Evolutionary conservation across 176 grass and related monocot genomes (phyloP).

Genomic region (Zea mays): DNA sequence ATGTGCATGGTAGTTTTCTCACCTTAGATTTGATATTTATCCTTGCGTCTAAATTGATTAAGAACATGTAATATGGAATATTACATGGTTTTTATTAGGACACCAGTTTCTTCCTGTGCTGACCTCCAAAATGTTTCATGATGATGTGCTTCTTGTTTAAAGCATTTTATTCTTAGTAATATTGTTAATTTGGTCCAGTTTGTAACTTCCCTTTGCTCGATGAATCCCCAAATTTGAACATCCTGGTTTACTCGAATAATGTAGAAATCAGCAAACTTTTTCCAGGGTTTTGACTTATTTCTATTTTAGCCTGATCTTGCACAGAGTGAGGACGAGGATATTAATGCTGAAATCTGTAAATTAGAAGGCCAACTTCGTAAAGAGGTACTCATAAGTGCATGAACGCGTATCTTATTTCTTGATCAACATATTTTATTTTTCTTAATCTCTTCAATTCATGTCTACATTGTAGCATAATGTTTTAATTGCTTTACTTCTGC

Average conservation of each 20-base stretch:
- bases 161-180: conserved; percentile 3
- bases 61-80: conserved; percentile 1
- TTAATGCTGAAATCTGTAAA: conserved; percentile 56
- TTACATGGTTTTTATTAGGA: conserved; percentile 1
- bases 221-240: neutral
- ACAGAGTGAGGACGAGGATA: conserved; percentile 72
- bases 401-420: neutral
- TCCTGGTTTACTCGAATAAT: conserved; percentile 22
- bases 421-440: conserved; percentile 18
- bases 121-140: conserved; percentile 14
- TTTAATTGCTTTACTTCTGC: conserved; percentile 29
- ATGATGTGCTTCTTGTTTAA: conserved; percentile 27
- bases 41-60: neutral
- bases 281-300: conserved; percentile 23
- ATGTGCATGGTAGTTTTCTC: neutral
- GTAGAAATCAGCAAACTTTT: conserved; percentile 6
- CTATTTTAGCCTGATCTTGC: conserved; percentile 65
- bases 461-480: conserved; percentile 17
- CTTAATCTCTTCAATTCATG: conserved; percentile 8
- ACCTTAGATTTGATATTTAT: neutral
- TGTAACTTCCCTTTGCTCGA: neutral
- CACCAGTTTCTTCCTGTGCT: neutral
- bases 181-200: conserved; percentile 2
- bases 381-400: conserved; percentile 35
- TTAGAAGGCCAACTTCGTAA: conserved; percentile 63